Evolutionary conservation across 352 stramenopile species (phyloP).

Genomic region (Phytophthora ramorum): DNA sequence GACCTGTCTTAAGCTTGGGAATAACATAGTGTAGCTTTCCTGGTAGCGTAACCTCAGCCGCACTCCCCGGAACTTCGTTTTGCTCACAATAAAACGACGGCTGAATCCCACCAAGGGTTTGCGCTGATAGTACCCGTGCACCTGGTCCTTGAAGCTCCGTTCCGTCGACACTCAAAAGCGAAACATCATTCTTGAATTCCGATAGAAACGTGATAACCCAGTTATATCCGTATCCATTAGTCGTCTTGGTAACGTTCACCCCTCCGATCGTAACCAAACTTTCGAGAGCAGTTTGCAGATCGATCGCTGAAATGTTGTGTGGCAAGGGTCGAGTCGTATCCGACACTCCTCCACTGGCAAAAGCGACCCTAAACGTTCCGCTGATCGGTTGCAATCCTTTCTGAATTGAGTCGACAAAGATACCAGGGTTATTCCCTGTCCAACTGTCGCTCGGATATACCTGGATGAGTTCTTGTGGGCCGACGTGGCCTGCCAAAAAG

Average conservation of each 20-base stretch:
- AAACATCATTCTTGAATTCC: slow-evolving; percentile 81
- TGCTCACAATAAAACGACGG: slow-evolving; percentile 83
- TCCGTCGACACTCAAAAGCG: slow-evolving; percentile 90
- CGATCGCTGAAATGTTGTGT: slow-evolving; percentile 86
- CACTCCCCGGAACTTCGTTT: slow-evolving; percentile 37
- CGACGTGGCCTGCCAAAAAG: slow-evolving; percentile 78
- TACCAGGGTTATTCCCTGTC: slow-evolving; percentile 93
- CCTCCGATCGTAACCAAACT: slow-evolving; percentile 86
- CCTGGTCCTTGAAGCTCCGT: slow-evolving; percentile 92
- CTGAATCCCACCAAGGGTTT: slow-evolving; percentile 71
- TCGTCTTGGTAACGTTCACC: slow-evolving; percentile 86
- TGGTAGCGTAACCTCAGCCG: too few species aligned
- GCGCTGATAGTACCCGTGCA: slow-evolving; percentile 79
- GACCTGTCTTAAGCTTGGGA: slow-evolving; percentile 46
- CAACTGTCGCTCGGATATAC: slow-evolving; percentile 91
- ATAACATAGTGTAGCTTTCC: slow-evolving; percentile 52
- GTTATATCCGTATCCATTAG: slow-evolving; percentile 96
- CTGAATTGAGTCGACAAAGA: slow-evolving; percentile 80
- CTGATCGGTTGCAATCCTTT: slow-evolving; percentile 92
- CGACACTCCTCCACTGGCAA: slow-evolving; percentile 66
- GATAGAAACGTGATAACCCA: slow-evolving; percentile 95
- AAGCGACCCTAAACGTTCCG: slow-evolving; percentile 90
- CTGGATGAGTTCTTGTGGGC: slow-evolving; percentile 88
- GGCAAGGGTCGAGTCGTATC: slow-evolving; percentile 89
- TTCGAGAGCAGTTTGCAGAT: slow-evolving; percentile 91